Conservation (phyloP, 192 early-diverging fungal genomes). For the Mortierella claussenii region DNA sequence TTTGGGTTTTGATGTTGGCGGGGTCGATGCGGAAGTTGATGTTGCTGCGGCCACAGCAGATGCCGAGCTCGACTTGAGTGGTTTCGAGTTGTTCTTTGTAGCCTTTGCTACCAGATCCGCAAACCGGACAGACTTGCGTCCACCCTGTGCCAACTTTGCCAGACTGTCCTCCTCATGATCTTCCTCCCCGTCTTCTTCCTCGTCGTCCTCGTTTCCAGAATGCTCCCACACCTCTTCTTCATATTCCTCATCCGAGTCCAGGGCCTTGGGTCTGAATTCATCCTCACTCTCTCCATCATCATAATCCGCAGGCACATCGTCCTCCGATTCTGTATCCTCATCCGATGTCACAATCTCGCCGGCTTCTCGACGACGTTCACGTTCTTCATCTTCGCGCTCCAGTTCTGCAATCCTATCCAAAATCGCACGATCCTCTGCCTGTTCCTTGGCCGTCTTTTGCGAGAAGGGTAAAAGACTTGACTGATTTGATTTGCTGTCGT, state of each 20-base stretch:
- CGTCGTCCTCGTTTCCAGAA: conserved; percentile 56
- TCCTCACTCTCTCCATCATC: conserved; percentile 51
- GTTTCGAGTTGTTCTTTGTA: conserved; percentile 11
- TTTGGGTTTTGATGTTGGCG: conserved; percentile 32
- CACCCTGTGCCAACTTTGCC: neutral
- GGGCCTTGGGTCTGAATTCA: conserved; percentile 52
- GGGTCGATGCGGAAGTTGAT: neutral
- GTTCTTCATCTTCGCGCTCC: conserved; percentile 76
- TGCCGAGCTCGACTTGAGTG: no score
- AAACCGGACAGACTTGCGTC: conserved; percentile 36
- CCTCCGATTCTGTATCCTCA: conserved; percentile 51
- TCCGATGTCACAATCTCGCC: conserved; percentile 54
- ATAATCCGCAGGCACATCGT: conserved; percentile 28
- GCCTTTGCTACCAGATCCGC: conserved; percentile 39
- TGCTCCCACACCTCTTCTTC: conserved; percentile 56
- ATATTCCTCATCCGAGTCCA: conserved; percentile 53
- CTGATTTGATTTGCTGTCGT: conserved; percentile 32
- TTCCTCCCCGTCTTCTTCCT: conserved; percentile 54
- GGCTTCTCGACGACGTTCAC: conserved; percentile 53
- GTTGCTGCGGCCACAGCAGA: no score
- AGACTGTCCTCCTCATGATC: conserved; percentile 33
- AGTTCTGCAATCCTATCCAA: conserved; percentile 68
- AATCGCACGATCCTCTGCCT: conserved; percentile 64
- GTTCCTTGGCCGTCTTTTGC: conserved; percentile 62
- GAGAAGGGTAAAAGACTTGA: conserved; percentile 42